Conservation (phyloP, 768 basidiomycete species). For the Saitozyma podzolica region DNA sequence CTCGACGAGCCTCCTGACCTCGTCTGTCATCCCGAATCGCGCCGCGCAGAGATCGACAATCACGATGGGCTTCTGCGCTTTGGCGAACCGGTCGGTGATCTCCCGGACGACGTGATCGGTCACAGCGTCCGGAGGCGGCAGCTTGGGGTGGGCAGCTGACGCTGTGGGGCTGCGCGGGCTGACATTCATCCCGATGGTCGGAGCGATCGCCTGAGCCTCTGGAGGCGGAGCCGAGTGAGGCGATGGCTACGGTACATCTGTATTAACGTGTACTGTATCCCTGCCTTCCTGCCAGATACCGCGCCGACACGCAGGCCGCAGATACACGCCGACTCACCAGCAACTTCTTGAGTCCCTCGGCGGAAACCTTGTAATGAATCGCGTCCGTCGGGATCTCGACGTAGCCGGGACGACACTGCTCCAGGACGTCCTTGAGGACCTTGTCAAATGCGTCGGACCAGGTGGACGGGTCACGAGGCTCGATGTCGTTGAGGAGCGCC, state of each 20-base stretch:
- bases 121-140: constrained; percentile 36
- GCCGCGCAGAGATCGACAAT: constrained; percentile 52
- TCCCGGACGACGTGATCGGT: constrained; percentile 70
- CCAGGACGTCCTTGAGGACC: constrained; percentile 61
- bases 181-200: not conserved
- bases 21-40: constrained; percentile 47
- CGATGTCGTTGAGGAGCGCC: constrained; percentile 60
- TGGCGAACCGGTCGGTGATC: constrained; percentile 66
- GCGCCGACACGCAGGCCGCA: too few relatives aligned
- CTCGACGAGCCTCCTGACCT: constrained; percentile 46
- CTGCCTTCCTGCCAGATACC: too few relatives aligned
- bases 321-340: too few relatives aligned
- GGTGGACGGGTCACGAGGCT: constrained; percentile 55
- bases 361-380: constrained; percentile 66
- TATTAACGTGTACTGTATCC: too few relatives aligned
- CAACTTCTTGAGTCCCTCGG: constrained; percentile 61
- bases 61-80: constrained; percentile 66
- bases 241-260: constrained; percentile 44
- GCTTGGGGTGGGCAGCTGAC: not conserved
- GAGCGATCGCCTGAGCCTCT: constrained; percentile 6
- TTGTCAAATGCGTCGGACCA: constrained; percentile 69
- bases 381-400: constrained; percentile 82
- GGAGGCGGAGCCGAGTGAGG: constrained; percentile 48
- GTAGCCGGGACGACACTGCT: constrained; percentile 80
- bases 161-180: not conserved